Base-by-base conservation (phyloP, 768 basidiomycete species). In the Chalciporus piperatus region DNA sequence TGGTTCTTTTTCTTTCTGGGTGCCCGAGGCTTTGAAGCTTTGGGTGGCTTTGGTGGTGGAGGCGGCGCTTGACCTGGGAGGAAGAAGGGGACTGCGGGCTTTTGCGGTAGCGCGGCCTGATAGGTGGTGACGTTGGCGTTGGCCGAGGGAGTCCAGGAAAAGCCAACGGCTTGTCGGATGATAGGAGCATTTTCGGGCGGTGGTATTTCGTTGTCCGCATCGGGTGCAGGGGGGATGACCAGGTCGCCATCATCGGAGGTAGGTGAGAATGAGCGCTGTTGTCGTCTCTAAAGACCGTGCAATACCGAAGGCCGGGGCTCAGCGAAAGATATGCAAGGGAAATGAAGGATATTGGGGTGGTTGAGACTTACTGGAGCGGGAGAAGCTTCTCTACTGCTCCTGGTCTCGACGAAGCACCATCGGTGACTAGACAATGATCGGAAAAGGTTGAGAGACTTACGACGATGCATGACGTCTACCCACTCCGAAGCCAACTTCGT, bases 331-430 rank as follows among this genome's bases (percentile, higher is more conserved):
- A 16, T 16, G 9, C n/a, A 14, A n/a, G 32, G n/a, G 22, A 33
- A 48, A 33, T 6, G 20, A n/a, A 13, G 37, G 14, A 45, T 8
- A 6, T 13, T 20, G 27, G 45, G 41, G 28, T 17, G 52, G 37
- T 14, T 19, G 47, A 27, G 45, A 63, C 76, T 62, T 53, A 81
- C 79, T 54, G 70, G 61, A 47, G 58, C 68, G 41, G 79, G 79
- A 35, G 82, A 82, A 19, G 79, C 78, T 55, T 81, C 81, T 45
- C 79, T 70, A 61, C 82, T 83, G 63, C 79, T 84, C 56, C 81
- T 84, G 51, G 17, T 45, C 52, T 43, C 54, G 52, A 59, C 56
- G 35, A 40, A 55, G 45, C 41, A 9, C 6, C 7, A 28, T 13
- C 37, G 30, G 41, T 52, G 59, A 55, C 33, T 20, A 52, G 33